Evolutionary conservation across 176 grass and related monocot species (phyloP), one percentile per base, ranked within the genome.

Genomic region (Aegilops umbellulata): DNA sequence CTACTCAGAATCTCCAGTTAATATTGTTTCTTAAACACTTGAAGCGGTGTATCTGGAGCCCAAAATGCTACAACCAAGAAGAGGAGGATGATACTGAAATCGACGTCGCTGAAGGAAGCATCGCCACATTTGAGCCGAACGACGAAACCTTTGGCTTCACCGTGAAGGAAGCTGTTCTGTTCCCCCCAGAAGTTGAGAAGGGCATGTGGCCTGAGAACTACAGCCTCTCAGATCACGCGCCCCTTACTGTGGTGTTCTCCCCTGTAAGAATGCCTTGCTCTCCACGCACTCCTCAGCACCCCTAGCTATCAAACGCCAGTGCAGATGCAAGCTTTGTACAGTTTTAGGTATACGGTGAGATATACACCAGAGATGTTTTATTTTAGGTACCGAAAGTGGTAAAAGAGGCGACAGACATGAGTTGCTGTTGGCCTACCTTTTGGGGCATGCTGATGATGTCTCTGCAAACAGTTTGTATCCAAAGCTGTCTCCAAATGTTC

Each of bases 181-280:
- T 95, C 55, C 93, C 95, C 13, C 95, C 93, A 17, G 95, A 97
- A 69, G 93, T 93, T 55, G 93, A 95, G 75, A 94, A 87, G 87
- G 93, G 95, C 80, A 93, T 83, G 84, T 97, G 95, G 92, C 93
- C 92, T 9, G 90, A 97, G 78, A 90, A 95, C 53, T 97, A 97
- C 51, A 94, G 82, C 80, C 95, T 97, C 41, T 97, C 95, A 19
- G 95, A 97, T 76, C 95, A 97, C 67, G 95, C 95, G 1, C 95
- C 95, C 5, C 87, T 97, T 22, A 97, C 95, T 14, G 95, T 95
- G 20, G 91, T 94, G 44, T 97, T 97, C 78, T 95, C 87, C 15
- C 93, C 95, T 74, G 67, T 92, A 83, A 93, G 76, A 86, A 81
- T 97, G 78, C 83, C 88, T 63, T 82, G 88, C 36, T 86, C 83